Conservation (phyloP, 129 eudicot species). For the carrot (Daucus carota) region DNA sequence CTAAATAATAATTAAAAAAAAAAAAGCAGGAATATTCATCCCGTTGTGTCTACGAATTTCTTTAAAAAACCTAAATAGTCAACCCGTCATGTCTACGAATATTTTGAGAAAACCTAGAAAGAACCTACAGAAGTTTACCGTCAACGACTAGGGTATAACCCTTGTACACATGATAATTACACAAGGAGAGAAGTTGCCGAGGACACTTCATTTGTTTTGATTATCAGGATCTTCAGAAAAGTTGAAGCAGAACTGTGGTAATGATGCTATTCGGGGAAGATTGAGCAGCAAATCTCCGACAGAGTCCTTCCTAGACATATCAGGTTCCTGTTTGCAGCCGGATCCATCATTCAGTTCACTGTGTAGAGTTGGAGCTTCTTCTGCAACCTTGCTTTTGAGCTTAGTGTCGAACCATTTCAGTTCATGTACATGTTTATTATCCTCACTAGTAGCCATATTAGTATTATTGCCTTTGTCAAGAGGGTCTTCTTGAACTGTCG, state of each 20-base stretch:
- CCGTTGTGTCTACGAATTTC: background rate
- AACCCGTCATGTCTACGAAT: background rate
- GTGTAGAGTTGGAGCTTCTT: constrained; percentile 12
- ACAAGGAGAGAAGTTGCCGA: background rate
- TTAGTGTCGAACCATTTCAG: background rate
- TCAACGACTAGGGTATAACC: background rate
- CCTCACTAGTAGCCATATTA: constrained; percentile 15
- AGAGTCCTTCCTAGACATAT: constrained; percentile 76
- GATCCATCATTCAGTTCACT: constrained; percentile 15
- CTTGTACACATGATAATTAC: background rate
- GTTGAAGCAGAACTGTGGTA: constrained; percentile 68
- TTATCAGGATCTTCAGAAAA: constrained; percentile 40
- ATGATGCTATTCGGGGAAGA: constrained; percentile 82
- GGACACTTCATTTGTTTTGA: constrained; percentile 29
- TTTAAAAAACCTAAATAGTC: background rate
- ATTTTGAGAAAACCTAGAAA: background rate
- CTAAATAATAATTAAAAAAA: too few species aligned
- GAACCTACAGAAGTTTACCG: constrained; percentile 4
- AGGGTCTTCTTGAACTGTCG: constrained; percentile 23
- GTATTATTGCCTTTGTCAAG: constrained; percentile 18
- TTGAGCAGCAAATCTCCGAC: constrained; percentile 76
- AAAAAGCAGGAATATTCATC: background rate
- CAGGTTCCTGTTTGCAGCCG: constrained; percentile 26
- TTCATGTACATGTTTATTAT: constrained; percentile 16
- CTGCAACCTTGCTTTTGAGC: constrained; percentile 24